phyloP scores from a whole-genome alignment of 371 early-diverging fungal species.

The Haplosporangium sp. region DNA sequence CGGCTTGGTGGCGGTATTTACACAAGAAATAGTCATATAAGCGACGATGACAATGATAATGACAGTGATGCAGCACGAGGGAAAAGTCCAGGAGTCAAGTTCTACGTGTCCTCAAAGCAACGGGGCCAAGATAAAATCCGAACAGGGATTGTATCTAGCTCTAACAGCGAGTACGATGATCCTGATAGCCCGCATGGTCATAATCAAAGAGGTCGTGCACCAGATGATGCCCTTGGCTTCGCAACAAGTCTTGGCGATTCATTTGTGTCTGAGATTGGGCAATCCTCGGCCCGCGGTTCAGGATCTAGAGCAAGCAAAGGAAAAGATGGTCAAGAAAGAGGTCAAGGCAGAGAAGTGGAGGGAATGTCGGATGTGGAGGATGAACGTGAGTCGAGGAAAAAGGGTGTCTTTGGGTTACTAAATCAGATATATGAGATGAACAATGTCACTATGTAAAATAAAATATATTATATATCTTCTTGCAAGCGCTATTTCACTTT shows the following conservation, averaged over 20 bases:
- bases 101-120: conserved; percentile 12
- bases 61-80: not conserved
- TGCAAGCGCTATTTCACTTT: not conserved
- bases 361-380: conserved; percentile 35
- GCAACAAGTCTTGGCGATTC: conserved; percentile 41
- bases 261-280: conserved; percentile 51
- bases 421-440: conserved; percentile 75
- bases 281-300: conserved; percentile 11
- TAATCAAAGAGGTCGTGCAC: not conserved
- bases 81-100: conserved; percentile 19
- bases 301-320: not conserved
- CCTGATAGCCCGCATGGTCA: not conserved
- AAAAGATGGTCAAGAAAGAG: conserved; percentile 7
- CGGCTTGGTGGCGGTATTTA: conserved; percentile 15
- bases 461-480: not conserved
- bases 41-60: conserved; percentile 16
- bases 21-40: conserved; percentile 2
- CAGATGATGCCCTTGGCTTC: conserved; percentile 5
- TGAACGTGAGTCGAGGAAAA: conserved; percentile 57
- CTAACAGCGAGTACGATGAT: conserved; percentile 22
- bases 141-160: conserved; percentile 7
- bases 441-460: conserved; percentile 49
- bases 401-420: conserved; percentile 66
- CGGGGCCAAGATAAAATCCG: not conserved
- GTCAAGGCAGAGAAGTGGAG: conserved; percentile 10